Base-by-base conservation (phyloP, 768 basidiomycete genomes). In the Candolleomyces eurysporus region DNA sequence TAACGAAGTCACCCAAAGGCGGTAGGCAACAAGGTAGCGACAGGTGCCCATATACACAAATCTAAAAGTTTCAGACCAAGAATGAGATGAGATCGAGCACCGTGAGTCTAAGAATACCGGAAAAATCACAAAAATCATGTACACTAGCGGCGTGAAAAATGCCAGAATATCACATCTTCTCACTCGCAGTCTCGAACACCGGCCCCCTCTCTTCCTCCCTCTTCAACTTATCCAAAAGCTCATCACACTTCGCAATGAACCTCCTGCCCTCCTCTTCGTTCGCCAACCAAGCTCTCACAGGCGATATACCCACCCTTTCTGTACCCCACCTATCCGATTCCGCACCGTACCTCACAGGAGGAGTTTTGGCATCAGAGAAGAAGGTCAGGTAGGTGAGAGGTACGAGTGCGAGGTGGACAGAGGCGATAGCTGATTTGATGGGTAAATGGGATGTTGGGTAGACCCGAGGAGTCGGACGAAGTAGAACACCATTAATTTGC, bases 391-490 rank as follows among this genome's bases (percentile, higher is more conserved):
- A 81, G 21, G 74, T 65, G 0, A 86, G 63, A 3, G 86, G 83
- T 16, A 82, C 82, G n/a, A 94, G 82, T 0, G 82, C 75, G n/a
- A 89, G 69, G 69, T 93, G 84, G 6, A 88, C 84, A 1, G 84
- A 79, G 7, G 89, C 80, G 61, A 90, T 75, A 4, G 92, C 88
- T 10, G 86, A 87, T 67, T 87, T 87, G 74, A 80, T 83, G 7
- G 85, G 70, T 69, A 65, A 51, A 92, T 89, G 14, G 85, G 76
- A 65, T 91, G 90, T 66, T 89, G 75, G 1, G 78, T 77, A 3
- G 91, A 92, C 59, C 90, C 90, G 36, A 87, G 68, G 22, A 82
- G 69, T 17, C 92, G 89, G 32, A 91, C 90, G 0, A 92, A 14
- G 66, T 89, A 91, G 69, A 91, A 90, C 7, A 77, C 21, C 14